Percentiles rank a stretch among this genome's conserved stretches.
Evolutionary conservation across 495 filamentous ascomycete species (phyloP).

Genomic region (Thermochaetoides thermophila): DNA sequence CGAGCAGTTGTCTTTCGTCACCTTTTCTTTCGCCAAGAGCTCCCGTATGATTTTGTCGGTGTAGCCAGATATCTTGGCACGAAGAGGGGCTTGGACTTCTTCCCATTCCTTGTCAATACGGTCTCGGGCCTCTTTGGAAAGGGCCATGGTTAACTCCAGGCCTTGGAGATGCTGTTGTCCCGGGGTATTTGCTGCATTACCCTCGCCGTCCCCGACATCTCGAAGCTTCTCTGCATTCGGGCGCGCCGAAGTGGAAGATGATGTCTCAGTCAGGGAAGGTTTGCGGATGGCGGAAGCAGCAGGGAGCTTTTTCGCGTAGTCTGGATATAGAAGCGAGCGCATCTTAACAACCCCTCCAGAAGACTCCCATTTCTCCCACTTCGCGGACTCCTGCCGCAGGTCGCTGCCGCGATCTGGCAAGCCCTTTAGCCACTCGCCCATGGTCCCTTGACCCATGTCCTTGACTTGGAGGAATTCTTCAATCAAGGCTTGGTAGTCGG

Average conservation of each 20-base stretch:
- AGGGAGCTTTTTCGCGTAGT: slow-evolving; percentile 1
- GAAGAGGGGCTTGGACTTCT: slow-evolving; percentile 46
- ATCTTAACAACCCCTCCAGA: slow-evolving; percentile 30
- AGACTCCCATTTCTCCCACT: slow-evolving; percentile 58
- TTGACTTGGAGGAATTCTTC: slow-evolving; percentile 42
- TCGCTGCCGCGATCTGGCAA: slow-evolving; percentile 45
- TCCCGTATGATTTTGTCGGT: slow-evolving; percentile 50
- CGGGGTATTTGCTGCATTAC: no score
- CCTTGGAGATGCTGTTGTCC: slow-evolving; percentile 22
- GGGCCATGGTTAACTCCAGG: slow-evolving; percentile 16
- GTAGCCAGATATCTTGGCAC: slow-evolving; percentile 40
- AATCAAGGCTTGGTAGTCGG: slow-evolving; percentile 40
- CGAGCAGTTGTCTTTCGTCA: slow-evolving; percentile 40
- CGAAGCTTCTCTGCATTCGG: slow-evolving; percentile 31
- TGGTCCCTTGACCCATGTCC: slow-evolving; percentile 41
- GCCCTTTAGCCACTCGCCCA: slow-evolving; percentile 63
- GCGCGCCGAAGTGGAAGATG: background rate
- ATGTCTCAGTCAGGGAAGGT: no score
- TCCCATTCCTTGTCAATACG: slow-evolving; percentile 51
- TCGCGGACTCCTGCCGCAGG: slow-evolving; percentile 37
- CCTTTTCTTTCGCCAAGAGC: slow-evolving; percentile 40
- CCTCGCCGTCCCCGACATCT: slow-evolving; percentile 32
- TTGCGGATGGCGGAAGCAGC: background rate
- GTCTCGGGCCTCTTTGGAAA: slow-evolving; percentile 42
- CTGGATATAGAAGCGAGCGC: slow-evolving; percentile 18